Base-by-base conservation (phyloP, 139 green algal genomes). In the Tetradesmus obliquus region DNA sequence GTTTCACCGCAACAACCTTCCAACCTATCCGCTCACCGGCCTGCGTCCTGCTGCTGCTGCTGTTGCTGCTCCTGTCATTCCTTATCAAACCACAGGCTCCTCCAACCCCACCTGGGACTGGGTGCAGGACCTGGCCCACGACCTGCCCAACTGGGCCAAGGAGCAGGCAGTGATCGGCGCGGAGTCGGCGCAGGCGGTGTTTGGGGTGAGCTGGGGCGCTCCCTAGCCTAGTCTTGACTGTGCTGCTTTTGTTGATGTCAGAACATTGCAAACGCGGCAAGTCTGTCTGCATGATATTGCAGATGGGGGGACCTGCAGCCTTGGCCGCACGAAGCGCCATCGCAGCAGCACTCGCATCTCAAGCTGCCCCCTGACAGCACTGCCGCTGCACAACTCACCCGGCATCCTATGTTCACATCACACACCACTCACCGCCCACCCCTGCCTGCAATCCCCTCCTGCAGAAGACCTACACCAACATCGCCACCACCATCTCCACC, bases 61-160 rank as follows among this genome's bases (percentile, higher is more conserved):
- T 79, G 71, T 22, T 79, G 71, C 71, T 81, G 72, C 72, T 81
- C 32, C 32, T 45, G 32, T 45, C 32, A 19, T 53, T 51, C n/a
- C 19, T 6, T 15, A 20, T 15, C 5, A 51, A 55, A 76, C 79
- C 62, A n/a, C 86, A 91, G 76, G 84, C 88, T 85, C 62, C 24
- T 24, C 32, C 74, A 91, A 91, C 76, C 79, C 76, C 24, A 87
- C 76, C 15, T 79, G 76, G 74, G 88, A 91, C 79, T 91, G 45
- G 55, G 10, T 79, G 13, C 76, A 86, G 79, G 88, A 91, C 32
- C 17, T 91, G 55, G 32, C 55, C 22, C 81, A 79, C 51, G 88
- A 91, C 55, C 51, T 79, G 5, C 76, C 54, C 55, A 45, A 91
- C 55, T 91, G 88, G 88, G 54, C 55, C 20, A 76, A 87, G 88